A percentile compares a stretch with the other conserved stretches of the same genome.
Evolutionary conservation across 75 land plant genomes (phyloP).

Genomic region (Pinus tabuliformis): DNA sequence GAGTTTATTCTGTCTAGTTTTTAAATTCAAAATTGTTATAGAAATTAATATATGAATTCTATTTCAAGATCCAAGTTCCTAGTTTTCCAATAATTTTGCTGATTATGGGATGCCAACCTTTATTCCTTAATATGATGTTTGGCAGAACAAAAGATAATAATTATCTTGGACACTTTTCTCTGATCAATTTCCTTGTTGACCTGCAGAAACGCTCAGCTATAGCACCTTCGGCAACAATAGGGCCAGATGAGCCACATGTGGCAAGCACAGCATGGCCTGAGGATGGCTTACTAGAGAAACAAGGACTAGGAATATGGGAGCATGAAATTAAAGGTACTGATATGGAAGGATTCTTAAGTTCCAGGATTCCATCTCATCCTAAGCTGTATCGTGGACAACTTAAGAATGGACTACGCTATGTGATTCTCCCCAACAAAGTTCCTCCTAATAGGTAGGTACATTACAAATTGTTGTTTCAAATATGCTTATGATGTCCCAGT

Average conservation of each 20-base stretch:
- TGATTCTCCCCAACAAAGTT: slow-evolving; percentile 93
- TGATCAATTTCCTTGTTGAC: too few species aligned
- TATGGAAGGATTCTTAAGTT: slow-evolving; percentile 52
- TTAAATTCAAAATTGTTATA: too few species aligned
- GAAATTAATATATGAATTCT: too few species aligned
- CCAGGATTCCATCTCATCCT: slow-evolving; percentile 85
- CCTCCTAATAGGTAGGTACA: slow-evolving; percentile 82
- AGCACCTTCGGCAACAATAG: slow-evolving; percentile 50
- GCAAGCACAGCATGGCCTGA: slow-evolving; percentile 77
- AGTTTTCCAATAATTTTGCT: too few species aligned
- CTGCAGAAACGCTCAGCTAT: slow-evolving; percentile 29
- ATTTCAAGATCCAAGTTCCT: too few species aligned
- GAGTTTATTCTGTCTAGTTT: too few species aligned
- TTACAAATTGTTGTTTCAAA: background rate
- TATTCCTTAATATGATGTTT: too few species aligned
- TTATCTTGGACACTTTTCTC: too few species aligned
- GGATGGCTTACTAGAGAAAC: slow-evolving; percentile 60
- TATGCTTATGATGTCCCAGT: background rate
- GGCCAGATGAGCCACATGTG: slow-evolving; percentile 94
- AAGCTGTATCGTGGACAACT: slow-evolving; percentile 84
- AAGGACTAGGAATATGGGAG: slow-evolving; percentile 36
- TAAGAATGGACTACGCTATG: slow-evolving; percentile 84
- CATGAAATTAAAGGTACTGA: slow-evolving; percentile 37
- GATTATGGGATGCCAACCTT: too few species aligned
- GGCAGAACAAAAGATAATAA: too few species aligned